Base-by-base conservation (phyloP, 306 rosid genomes). In the Cucurbita ficifolia region DNA sequence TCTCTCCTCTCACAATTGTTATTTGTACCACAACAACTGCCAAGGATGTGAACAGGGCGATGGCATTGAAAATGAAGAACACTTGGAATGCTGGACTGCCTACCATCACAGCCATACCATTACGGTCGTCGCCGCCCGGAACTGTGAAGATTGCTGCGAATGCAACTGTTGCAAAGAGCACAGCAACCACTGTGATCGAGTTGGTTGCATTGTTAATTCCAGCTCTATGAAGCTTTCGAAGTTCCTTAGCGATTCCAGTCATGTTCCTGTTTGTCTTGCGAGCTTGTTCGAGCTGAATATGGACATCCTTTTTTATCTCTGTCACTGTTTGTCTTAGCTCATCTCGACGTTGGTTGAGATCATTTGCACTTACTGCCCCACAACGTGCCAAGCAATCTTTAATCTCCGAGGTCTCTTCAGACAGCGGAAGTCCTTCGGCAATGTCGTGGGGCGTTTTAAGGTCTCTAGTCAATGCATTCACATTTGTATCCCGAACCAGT, bases 1-100 rank as follows among this genome's bases (percentile, higher is more conserved):
- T 76, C 83, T 90, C 96, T 72, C 98, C 97, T 58, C 96, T 83
- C 22, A 93, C 96, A 18, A 93, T 16, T 29, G 97, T 90, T 81
- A 93, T 93, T 76, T 93, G 97, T 51, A 93, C 94, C 78, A 93
- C 78, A 46, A 90, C 98, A 61, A 93, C 98, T 39, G 90, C 83
- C 82, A 93, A 70, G 33, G 98, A 90, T 0, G 91, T 82, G 48
- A 93, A 93, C 38, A 90, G 89, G 17, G 98, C 82, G 40, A 78
- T n/a, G 1, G 96, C 97, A 75, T 93, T 87, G 33, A 84, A 84
- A 21, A 93, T 16, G 78, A 86, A 87, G 79, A 93, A 93, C 76
- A 87, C 77, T 77, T 87, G 77, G 82, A 93, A 93, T 29, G 97
- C 64, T 53, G 57, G 17, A 12, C 62, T 53, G 77, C 71, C 52